Percentiles rank a stretch among this genome's conserved stretches.
phyloP scores from a whole-genome alignment of 2,329 filamentous ascomycete species.

The Sphaceloma murrayae region DNA sequence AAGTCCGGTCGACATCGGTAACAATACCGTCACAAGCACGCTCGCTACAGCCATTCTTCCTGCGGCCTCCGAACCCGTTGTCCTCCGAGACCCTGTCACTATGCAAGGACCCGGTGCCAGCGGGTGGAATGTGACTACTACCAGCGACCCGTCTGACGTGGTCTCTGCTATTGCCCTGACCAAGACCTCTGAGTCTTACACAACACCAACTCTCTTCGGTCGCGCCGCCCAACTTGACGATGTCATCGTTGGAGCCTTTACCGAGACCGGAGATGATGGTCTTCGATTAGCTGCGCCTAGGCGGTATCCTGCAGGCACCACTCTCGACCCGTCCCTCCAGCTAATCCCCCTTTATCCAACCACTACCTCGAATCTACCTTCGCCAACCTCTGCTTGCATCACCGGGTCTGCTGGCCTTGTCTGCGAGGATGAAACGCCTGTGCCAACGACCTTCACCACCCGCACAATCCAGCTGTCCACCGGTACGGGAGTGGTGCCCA shows the following conservation, averaged over 20 bases:
- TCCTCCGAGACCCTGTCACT: neutral
- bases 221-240: conserved; percentile 5
- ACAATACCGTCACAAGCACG: conserved; percentile 24
- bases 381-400: neutral
- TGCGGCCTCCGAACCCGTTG: neutral
- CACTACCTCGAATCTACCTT: neutral
- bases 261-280: neutral
- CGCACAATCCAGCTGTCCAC: neutral
- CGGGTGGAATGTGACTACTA: conserved; percentile 5
- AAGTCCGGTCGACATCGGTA: conserved; percentile 19
- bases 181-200: neutral
- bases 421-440: neutral
- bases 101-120: neutral
- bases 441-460: neutral
- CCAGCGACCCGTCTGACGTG: neutral
- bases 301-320: neutral
- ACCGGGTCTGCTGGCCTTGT: neutral
- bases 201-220: neutral
- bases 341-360: neutral
- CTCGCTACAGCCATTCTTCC: conserved; percentile 9
- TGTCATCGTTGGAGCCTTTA: neutral
- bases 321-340: neutral
- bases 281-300: neutral
- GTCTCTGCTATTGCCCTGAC: neutral
- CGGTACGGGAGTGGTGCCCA: neutral